These are phyloP conservation scores for Tricholoma saponaceum DNA, from an alignment of 768 basidiomycete species.

Conservation along the genomic window DNA sequence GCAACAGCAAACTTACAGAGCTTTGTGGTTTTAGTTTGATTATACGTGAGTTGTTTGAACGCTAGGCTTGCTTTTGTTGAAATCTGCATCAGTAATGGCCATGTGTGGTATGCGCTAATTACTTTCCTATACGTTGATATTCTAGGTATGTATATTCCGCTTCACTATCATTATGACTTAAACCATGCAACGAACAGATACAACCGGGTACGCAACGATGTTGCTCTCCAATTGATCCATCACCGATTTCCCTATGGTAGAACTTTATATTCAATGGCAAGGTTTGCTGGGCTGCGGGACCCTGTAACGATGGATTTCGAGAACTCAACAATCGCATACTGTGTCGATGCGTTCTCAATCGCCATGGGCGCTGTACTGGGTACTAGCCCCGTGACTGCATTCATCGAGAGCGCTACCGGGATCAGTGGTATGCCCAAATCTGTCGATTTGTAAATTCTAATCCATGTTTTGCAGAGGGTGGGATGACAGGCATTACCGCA, in stretches of 20 bases:
- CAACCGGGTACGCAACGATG: slow-evolving; percentile 35
- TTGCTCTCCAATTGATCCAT: background rate
- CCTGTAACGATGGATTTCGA: slow-evolving; percentile 86
- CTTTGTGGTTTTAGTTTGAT: slow-evolving; percentile 36
- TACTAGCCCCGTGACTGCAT: slow-evolving; percentile 78
- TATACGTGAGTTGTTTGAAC: slow-evolving; percentile 28
- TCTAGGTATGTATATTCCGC: slow-evolving; percentile 44
- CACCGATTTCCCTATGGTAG: slow-evolving; percentile 36
- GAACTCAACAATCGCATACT: slow-evolving; percentile 77
- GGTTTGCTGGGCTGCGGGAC: slow-evolving; percentile 85
- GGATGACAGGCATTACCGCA: slow-evolving; percentile 82
- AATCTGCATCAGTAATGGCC: slow-evolving; percentile 47
- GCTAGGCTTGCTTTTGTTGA: slow-evolving; percentile 4
- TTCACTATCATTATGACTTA: background rate
- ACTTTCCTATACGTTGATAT: slow-evolving; percentile 92
- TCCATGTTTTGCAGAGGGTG: slow-evolving; percentile 54
- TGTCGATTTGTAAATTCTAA: background rate
- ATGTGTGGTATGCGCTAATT: slow-evolving; percentile 82
- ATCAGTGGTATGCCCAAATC: slow-evolving; percentile 50
- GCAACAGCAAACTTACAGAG: slow-evolving; percentile 3
- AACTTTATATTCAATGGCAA: slow-evolving; percentile 88
- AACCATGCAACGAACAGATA: slow-evolving; percentile 30
- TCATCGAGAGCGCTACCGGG: slow-evolving; percentile 80
- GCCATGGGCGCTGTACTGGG: slow-evolving; percentile 79
- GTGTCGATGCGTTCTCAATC: slow-evolving; percentile 78